A percentile compares a stretch with the other conserved stretches of the same genome.
These are phyloP conservation scores for Leishmania turanica DNA, from an alignment of 208 protist species.

Conservation along the genomic window DNA sequence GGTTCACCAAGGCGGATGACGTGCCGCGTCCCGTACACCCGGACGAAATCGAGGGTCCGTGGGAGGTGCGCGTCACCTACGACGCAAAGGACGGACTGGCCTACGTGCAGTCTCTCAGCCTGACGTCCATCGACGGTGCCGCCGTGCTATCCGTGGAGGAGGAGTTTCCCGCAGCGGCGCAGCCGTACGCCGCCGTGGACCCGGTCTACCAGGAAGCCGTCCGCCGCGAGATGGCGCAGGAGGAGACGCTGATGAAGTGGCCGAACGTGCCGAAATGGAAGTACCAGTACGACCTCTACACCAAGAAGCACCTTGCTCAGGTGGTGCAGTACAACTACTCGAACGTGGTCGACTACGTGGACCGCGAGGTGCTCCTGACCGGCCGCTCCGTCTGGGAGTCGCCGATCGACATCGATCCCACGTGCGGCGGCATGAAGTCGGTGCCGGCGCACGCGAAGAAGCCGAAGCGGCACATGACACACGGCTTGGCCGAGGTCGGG, in stretches of 20 bases:
- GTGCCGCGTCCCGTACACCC: constrained; percentile 83
- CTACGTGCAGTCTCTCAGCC: constrained; percentile 70
- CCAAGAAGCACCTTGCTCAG: constrained; percentile 64
- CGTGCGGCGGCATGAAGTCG: constrained; percentile 78
- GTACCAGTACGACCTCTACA: constrained; percentile 83
- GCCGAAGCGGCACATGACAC: constrained; percentile 74
- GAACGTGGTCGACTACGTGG: constrained; percentile 93
- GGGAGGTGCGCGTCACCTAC: constrained; percentile 85
- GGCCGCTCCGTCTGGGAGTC: constrained; percentile 90
- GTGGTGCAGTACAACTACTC: constrained; percentile 92
- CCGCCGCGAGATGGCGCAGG: constrained; percentile 64
- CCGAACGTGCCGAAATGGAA: constrained; percentile 90
- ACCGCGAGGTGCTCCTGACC: constrained; percentile 90
- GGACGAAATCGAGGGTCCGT: constrained; percentile 90
- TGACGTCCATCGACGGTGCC: constrained; percentile 71
- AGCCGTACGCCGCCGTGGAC: constrained; percentile 66
- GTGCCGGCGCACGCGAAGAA: constrained; percentile 83
- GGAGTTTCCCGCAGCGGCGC: constrained; percentile 26
- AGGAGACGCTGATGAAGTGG: constrained; percentile 88
- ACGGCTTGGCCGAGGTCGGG: constrained; percentile 56
- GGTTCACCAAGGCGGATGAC: constrained; percentile 39
- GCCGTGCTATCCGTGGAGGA: constrained; percentile 55
- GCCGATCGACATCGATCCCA: constrained; percentile 88
- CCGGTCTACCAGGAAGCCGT: constrained; percentile 81
- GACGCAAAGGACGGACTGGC: constrained; percentile 62